Percentiles rank a stretch among this genome's conserved stretches.
These are phyloP conservation scores for Solanum microdontum DNA, from an alignment of 257 asterid genomes.

Conservation along the genomic window DNA sequence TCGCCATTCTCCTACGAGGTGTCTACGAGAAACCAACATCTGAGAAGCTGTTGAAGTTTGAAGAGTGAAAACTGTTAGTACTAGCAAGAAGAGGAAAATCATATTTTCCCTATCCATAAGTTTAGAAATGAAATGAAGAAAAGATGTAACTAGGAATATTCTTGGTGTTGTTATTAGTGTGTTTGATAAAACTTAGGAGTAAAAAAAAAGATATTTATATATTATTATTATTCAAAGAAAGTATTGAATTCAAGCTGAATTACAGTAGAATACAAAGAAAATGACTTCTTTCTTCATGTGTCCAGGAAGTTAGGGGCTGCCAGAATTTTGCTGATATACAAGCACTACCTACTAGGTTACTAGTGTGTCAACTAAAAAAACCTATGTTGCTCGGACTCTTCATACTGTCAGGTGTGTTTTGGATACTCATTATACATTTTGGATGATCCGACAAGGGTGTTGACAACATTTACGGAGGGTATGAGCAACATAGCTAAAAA, in stretches of 20 bases:
- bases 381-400: background rate
- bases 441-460: background rate
- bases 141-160: background rate
- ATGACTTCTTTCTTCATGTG: background rate
- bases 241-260: background rate
- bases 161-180: background rate
- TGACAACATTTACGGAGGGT: background rate
- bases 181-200: background rate
- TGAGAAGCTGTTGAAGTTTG: background rate
- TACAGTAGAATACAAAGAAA: background rate
- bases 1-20: conserved; percentile 23
- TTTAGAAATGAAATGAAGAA: background rate
- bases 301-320: background rate
- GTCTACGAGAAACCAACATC: background rate
- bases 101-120: background rate
- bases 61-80: background rate
- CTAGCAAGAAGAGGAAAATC: conserved; percentile 1
- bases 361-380: background rate
- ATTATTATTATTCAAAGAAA: background rate
- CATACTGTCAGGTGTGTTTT: background rate
- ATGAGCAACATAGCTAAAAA: background rate
- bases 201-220: background rate
- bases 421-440: background rate
- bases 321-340: background rate
- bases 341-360: background rate